These are phyloP conservation scores for Bremia lactucae DNA, from an alignment of 352 stramenopile species.

Conservation along the genomic window DNA sequence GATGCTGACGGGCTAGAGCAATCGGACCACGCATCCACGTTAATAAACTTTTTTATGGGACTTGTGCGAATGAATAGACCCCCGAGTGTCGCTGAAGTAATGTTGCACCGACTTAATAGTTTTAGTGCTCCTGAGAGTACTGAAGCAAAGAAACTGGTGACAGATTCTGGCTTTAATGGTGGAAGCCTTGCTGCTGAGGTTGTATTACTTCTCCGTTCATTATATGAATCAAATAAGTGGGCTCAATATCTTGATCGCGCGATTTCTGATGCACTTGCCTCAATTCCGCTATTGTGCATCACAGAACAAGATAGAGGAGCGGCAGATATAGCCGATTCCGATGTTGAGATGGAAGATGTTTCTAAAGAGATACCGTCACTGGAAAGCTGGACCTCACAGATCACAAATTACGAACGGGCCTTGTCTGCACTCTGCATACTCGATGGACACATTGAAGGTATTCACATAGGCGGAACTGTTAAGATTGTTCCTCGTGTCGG, in stretches of 20 bases:
- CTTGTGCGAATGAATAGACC: conserved; percentile 62
- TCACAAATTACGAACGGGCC: conserved; percentile 41
- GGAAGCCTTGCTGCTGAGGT: conserved; percentile 58
- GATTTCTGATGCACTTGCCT: conserved; percentile 40
- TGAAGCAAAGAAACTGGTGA: not conserved
- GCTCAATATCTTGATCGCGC: conserved; percentile 49
- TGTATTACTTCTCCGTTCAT: conserved; percentile 65
- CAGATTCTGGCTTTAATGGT: conserved; percentile 26
- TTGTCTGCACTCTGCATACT: conserved; percentile 73
- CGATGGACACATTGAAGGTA: conserved; percentile 74
- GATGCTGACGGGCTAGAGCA: conserved; percentile 43
- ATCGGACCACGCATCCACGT: conserved; percentile 40
- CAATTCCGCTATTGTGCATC: conserved; percentile 34
- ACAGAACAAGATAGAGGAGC: conserved; percentile 17
- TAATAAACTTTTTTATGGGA: conserved; percentile 73
- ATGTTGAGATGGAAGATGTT: conserved; percentile 83
- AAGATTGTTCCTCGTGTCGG: conserved; percentile 73
- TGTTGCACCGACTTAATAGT: conserved; percentile 27
- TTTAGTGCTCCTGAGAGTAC: not conserved
- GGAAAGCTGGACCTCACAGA: conserved; percentile 41
- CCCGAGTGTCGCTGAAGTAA: conserved; percentile 50
- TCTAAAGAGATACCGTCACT: conserved; percentile 46
- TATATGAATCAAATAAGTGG: conserved; percentile 76
- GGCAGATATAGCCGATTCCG: conserved; percentile 31
- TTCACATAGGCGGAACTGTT: conserved; percentile 71